phyloP scores from a whole-genome alignment of 2,329 filamentous ascomycete species.

The Microdochium bolleyi region DNA sequence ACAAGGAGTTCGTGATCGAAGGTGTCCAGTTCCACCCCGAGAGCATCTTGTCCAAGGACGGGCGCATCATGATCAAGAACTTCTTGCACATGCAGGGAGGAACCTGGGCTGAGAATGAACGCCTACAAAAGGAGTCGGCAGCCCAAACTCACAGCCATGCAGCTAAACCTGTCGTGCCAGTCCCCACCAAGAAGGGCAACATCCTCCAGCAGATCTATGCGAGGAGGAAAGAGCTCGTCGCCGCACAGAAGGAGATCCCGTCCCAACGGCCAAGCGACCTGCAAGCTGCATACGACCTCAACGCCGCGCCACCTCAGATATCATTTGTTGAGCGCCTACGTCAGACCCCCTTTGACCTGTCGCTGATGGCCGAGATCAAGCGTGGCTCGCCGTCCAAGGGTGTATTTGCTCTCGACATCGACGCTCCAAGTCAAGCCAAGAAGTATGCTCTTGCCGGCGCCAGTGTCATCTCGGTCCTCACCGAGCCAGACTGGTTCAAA shows the following conservation, averaged over 20 bases:
- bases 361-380: constrained; percentile 96
- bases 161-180: constrained; percentile 15
- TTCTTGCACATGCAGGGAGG: constrained; percentile 83
- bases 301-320: constrained; percentile 76
- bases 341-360: constrained; percentile 78
- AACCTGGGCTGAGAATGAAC: constrained; percentile 79
- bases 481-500: constrained; percentile 98
- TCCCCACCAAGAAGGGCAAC: constrained; percentile 58
- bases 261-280: constrained; percentile 79
- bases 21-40: constrained; percentile 98
- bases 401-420: constrained; percentile 79
- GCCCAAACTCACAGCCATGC: constrained; percentile 15
- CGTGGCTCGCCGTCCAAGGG: constrained; percentile 94
- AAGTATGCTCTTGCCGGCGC: constrained; percentile 91
- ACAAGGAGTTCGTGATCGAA: constrained; percentile 86
- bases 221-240: constrained; percentile 67
- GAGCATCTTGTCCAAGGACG: constrained; percentile 87
- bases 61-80: constrained; percentile 84
- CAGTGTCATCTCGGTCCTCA: constrained; percentile 96
- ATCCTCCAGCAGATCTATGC: constrained; percentile 90
- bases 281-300: constrained; percentile 78
- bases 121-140: constrained; percentile 34
- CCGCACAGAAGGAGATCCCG: constrained; percentile 74
- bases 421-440: constrained; percentile 80
- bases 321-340: constrained; percentile 72